A percentile compares a stretch with the other conserved stretches of the same genome.
phyloP scores from a whole-genome alignment of 2,329 filamentous ascomycete species.

The Pseudogymnoascus sp. region DNA sequence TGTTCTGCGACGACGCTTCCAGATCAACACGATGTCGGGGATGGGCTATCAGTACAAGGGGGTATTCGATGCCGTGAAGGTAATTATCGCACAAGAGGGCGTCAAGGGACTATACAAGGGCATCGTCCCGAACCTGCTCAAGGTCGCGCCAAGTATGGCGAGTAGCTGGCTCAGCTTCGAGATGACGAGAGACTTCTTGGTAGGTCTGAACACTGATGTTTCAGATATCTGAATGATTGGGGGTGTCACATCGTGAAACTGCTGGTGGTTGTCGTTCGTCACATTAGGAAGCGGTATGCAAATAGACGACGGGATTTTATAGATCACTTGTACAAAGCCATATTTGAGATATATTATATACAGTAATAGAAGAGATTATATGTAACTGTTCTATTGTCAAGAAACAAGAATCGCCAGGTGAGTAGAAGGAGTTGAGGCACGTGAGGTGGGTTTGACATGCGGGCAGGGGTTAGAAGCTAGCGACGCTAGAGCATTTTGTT shows the following conservation, averaged over 20 bases:
- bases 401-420: background rate
- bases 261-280: background rate
- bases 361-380: conserved; percentile 8
- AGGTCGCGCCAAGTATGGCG: conserved; percentile 97
- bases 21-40: conserved; percentile 98
- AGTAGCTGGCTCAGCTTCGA: conserved; percentile 98
- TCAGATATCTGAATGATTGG: conserved; percentile 17
- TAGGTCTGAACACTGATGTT: conserved; percentile 46
- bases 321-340: conserved; percentile 7
- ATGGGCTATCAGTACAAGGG: conserved; percentile 95
- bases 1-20: conserved; percentile 85
- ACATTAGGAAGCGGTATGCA: background rate
- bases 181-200: conserved; percentile 78
- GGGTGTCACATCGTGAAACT: background rate
- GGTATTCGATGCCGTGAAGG: conserved; percentile 71
- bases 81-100: conserved; percentile 80
- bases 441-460: background rate
- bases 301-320: conserved; percentile 2
- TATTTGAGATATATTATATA: conserved; percentile 4
- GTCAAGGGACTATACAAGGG: conserved; percentile 86
- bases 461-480: background rate
- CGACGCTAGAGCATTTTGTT: background rate
- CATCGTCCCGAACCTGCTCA: conserved; percentile 87
- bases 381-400: background rate
- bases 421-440: background rate